Conservation (phyloP, 148 eudicot genomes). For the Silene conica region DNA sequence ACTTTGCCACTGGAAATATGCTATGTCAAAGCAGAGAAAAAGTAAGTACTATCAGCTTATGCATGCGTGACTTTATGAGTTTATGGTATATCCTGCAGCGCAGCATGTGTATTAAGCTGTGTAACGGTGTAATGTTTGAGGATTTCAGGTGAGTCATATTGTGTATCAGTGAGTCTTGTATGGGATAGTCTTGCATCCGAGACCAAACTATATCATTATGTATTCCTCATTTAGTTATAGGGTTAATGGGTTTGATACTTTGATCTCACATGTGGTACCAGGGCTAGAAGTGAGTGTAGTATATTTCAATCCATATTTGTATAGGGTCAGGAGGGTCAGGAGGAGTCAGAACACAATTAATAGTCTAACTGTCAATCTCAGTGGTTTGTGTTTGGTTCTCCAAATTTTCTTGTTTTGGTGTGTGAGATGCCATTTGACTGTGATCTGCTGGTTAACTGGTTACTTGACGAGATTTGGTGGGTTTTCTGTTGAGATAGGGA, state of each 20-base stretch:
- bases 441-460: background rate
- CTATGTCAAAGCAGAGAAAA: slow-evolving; percentile 14
- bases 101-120: background rate
- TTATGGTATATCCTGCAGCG: background rate
- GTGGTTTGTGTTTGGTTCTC: background rate
- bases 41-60: slow-evolving; percentile 24
- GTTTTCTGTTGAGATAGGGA: no score
- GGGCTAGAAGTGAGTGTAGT: background rate
- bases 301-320: background rate
- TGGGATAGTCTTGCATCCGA: background rate
- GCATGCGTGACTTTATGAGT: background rate
- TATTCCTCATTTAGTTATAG: background rate
- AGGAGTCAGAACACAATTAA: background rate
- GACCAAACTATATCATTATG: background rate
- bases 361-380: background rate
- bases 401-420: background rate
- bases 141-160: background rate
- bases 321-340: background rate
- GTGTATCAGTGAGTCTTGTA: background rate
- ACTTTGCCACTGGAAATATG: slow-evolving; percentile 5
- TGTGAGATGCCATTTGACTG: background rate
- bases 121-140: background rate
- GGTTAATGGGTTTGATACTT: background rate
- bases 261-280: background rate
- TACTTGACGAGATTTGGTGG: background rate